Evolutionary conservation across 371 early-diverging fungal species (phyloP), one percentile per base, ranked within the genome.

Genomic region (Choanephora cucurbitarum): DNA sequence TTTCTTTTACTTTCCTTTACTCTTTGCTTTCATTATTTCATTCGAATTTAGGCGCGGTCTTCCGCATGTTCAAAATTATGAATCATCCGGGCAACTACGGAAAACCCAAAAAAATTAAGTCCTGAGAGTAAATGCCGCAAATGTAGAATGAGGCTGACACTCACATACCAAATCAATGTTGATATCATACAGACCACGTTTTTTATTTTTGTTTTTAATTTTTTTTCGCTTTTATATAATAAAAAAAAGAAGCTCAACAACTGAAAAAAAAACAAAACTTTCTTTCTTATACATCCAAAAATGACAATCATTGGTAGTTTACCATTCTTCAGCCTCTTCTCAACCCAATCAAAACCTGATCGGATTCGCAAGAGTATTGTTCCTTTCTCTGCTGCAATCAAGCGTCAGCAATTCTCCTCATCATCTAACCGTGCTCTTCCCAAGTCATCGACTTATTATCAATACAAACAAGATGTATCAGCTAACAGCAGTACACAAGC

Each of bases 321-420:
- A 6, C 65, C 67, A 21, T 57, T 73, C 15, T 62, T 73, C 41
- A 59, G 63, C 33, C 39, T 73, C 28, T 65, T 73, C 28, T 64
- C 70, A 39, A 58, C 67, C 32, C 60, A 62, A 32, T 52, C 62
- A 14, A 69, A 59, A 49, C 49, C 67, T 41, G 70, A 69, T 50
- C 64, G 67, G 53, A 49, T 72, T 37, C 67, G 69, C 42, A 73
- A 73, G 57, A 69, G 69, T 24, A 73, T 73, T 43, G 63, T 52
- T 14, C 73, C 73, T 23, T 64, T 73, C 39, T 73, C 73, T 10
- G 55, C 56, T 24, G 73, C 65, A n/a, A 54, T 73, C 6, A 71
- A 71, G 45, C 64, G 72, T 18, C 64, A 67, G 37, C 67, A 57
- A 28, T 58, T 61, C 18, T 57, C 61, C 10, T 54, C 62, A 19